Evolutionary conservation across 192 early-diverging fungal species (phyloP).

Genomic region (Dimargaris cristalligena): DNA sequence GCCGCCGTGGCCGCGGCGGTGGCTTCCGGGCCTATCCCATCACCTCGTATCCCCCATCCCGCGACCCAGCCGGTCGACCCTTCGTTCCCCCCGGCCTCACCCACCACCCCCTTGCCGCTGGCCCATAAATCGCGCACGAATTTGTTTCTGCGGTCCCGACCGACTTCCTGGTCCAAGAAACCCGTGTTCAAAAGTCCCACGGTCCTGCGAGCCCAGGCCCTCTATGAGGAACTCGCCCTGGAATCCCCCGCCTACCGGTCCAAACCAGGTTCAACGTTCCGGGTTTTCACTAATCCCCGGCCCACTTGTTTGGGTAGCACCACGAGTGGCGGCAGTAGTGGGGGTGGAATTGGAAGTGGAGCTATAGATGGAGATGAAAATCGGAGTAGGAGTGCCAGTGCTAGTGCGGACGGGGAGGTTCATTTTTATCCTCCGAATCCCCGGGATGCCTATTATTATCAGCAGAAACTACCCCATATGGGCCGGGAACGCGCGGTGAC

Average conservation of each 20-base stretch:
- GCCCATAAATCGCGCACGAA: background rate
- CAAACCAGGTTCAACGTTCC: background rate
- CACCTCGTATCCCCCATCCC: background rate
- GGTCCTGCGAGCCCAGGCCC: background rate
- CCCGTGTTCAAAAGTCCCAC: constrained; percentile 3
- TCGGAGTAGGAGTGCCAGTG: background rate
- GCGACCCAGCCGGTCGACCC: background rate
- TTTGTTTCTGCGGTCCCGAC: background rate
- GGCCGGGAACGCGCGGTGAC: too few species aligned
- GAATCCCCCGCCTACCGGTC: background rate
- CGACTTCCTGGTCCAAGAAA: background rate
- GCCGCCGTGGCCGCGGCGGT: too few species aligned
- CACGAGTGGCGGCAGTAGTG: background rate
- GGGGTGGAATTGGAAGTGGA: background rate
- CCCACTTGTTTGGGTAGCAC: background rate
- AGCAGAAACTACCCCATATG: background rate
- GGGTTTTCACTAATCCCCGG: background rate
- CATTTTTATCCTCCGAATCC: background rate
- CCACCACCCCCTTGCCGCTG: background rate
- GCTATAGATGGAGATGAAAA: background rate
- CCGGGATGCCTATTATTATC: background rate
- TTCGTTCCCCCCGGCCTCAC: background rate
- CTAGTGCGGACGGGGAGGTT: too few species aligned
- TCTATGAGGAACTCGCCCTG: background rate
- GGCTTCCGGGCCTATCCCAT: background rate